These are phyloP conservation scores for Onygenales sp. DNA, from an alignment of 2,329 filamentous ascomycete genomes.

Conservation along the genomic window DNA sequence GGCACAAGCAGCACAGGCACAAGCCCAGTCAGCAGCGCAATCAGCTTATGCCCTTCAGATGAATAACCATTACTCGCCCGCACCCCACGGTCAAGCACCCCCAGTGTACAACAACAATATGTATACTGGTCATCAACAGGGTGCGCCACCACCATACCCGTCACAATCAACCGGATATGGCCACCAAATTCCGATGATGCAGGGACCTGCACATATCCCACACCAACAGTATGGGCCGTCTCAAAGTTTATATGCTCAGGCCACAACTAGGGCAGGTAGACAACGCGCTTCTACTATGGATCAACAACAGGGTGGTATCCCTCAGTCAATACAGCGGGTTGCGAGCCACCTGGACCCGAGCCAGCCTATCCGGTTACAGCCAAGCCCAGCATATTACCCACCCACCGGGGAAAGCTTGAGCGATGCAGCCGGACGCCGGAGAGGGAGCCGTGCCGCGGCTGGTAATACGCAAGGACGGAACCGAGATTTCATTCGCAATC, in stretches of 20 bases:
- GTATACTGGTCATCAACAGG: slow-evolving; percentile 55
- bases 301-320: slow-evolving; percentile 85
- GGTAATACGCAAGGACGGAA: slow-evolving; percentile 36
- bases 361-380: slow-evolving; percentile 85
- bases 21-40: slow-evolving; percentile 58
- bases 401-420: slow-evolving; percentile 77
- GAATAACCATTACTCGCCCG: slow-evolving; percentile 42
- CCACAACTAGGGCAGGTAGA: slow-evolving; percentile 65
- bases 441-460: slow-evolving; percentile 59
- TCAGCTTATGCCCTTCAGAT: slow-evolving; percentile 58
- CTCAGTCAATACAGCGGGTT: slow-evolving; percentile 83
- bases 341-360: slow-evolving; percentile 93
- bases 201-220: slow-evolving; percentile 53
- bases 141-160: slow-evolving; percentile 69
- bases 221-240: slow-evolving; percentile 63
- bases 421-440: slow-evolving; percentile 56
- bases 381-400: slow-evolving; percentile 93
- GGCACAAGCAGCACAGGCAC: slow-evolving; percentile 37
- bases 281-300: slow-evolving; percentile 96
- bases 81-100: slow-evolving; percentile 41
- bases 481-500: slow-evolving; percentile 84
- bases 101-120: slow-evolving; percentile 67
- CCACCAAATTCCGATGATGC: slow-evolving; percentile 61
- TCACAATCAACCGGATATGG: slow-evolving; percentile 62
- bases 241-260: slow-evolving; percentile 64